Evolutionary conservation across 257 asterid genomes (phyloP), one percentile per base, ranked within the genome.

Genomic region (Ehretia macrophylla): DNA sequence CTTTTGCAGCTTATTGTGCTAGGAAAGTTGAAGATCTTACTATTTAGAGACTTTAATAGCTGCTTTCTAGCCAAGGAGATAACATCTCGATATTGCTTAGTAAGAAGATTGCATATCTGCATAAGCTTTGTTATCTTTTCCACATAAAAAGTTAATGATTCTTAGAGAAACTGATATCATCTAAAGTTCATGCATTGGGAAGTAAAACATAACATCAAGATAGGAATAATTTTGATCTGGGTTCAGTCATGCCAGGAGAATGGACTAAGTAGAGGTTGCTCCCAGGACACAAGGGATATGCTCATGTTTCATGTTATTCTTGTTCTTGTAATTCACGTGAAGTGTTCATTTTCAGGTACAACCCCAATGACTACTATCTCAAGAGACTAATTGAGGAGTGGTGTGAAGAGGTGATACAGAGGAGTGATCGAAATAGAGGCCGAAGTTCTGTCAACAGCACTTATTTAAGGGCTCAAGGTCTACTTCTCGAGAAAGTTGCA

Each of bases 311-410:
- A 17, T 8, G 52, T 48, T 48, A 0, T 48, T 8, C 20, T 8
- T 48, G 17, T 48, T 20, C 52, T 48, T 16, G 8, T 17, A 1
- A 10, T 47, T 42, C 18, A 47, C 20, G 6, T 48, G 20, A 42
- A 48, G 11, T 47, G 11, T 49, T 45, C 18, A 21, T 52, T 66
- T 79, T 77, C 72, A 92, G 98, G 82, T 88, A 82, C 79, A 85
- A 78, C 71, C 83, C 95, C 61, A 88, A 86, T 61, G 98, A 92
- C 72, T 72, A 84, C 85, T 86, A 79, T 75, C 90, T 92, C 61
- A 88, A 86, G 81, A 95, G 80, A 72, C 85, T 92, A 38, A 81
- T 92, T 54, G 97, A 89, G 79, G 97, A 92, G 77, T 91, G 98
- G 97, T 88, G 95, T 68, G 97, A 91, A 79, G 97, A 94, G 27